These are phyloP conservation scores for Phytophthora hybrid DNA, from an alignment of 352 stramenopile species.

Conservation along the genomic window DNA sequence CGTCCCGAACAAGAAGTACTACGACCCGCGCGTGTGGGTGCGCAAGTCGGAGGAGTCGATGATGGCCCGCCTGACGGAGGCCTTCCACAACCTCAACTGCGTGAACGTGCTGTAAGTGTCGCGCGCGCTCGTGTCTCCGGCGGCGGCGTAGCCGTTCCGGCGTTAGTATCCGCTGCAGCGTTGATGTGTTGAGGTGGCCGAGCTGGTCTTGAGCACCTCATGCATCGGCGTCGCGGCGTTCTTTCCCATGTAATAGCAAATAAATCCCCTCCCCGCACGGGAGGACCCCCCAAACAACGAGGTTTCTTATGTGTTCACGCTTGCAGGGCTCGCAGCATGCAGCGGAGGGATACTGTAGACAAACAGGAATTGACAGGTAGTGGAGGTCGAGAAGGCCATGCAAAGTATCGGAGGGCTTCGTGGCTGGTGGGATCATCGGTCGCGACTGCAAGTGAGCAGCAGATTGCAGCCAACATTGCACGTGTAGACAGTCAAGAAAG, in stretches of 20 bases:
- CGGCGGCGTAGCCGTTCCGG: constrained; percentile 8
- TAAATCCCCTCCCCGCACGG: constrained; percentile 19
- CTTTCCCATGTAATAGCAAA: constrained; percentile 44
- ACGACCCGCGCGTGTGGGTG: constrained; percentile 98
- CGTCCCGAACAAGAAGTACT: constrained; percentile 99
- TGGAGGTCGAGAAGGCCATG: not conserved
- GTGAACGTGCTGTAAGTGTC: constrained; percentile 50
- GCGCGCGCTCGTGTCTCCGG: not conserved
- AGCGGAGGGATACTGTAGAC: no score
- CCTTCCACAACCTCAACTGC: constrained; percentile 93
- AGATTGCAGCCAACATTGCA: no score
- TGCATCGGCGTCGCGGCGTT: constrained; percentile 2
- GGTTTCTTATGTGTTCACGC: not conserved
- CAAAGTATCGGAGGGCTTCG: not conserved
- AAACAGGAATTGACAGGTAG: no score
- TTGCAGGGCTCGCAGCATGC: not conserved
- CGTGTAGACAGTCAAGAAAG: no score
- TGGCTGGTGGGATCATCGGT: not conserved
- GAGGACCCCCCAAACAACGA: not conserved
- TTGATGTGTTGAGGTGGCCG: not conserved
- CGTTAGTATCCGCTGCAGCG: constrained; percentile 21
- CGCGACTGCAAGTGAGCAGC: not conserved
- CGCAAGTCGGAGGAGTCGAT: constrained; percentile 97
- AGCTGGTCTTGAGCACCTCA: not conserved
- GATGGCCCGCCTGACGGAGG: constrained; percentile 91